Percentiles rank a stretch among this genome's conserved stretches.
phyloP scores from a whole-genome alignment of 768 basidiomycete genomes.

The Tricholoma furcatifolium region DNA sequence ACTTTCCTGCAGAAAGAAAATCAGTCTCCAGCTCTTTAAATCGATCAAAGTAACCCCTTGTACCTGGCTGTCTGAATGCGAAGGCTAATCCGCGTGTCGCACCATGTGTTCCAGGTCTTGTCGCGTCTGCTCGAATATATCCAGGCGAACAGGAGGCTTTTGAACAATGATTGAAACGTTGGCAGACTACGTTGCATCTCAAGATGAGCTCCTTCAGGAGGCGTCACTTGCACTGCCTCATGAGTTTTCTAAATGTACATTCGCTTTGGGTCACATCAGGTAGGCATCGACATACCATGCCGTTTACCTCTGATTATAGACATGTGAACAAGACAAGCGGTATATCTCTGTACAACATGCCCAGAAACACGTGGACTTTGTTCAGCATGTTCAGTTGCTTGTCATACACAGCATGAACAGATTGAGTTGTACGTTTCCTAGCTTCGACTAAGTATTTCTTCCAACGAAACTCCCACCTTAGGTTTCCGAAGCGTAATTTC shows the following conservation, averaged over 20 bases:
- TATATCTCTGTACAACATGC: conserved; percentile 82
- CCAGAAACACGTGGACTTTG: conserved; percentile 68
- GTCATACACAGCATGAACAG: conserved; percentile 85
- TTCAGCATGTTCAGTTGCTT: conserved; percentile 82
- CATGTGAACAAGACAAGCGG: conserved; percentile 55
- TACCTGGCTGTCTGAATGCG: not conserved
- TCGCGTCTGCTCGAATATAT: not conserved
- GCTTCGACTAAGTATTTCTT: conserved; percentile 3
- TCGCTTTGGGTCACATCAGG: conserved; percentile 55
- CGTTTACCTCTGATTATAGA: not conserved
- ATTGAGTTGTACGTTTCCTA: conserved; percentile 57
- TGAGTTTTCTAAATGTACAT: conserved; percentile 67
- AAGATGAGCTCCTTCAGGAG: conserved; percentile 49
- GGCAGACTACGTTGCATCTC: conserved; percentile 44
- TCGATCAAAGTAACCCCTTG: no score
- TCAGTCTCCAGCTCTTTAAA: not conserved
- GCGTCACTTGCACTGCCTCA: conserved; percentile 60
- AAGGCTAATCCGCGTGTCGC: not conserved
- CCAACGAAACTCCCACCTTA: conserved; percentile 17
- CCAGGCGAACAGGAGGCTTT: not conserved
- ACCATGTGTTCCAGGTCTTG: not conserved
- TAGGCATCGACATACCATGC: conserved; percentile 13
- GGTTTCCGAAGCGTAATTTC: conserved; percentile 81
- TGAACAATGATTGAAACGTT: conserved; percentile 29
- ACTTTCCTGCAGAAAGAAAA: not conserved